A percentile compares a stretch with the other conserved stretches of the same genome.
Conservation (phyloP, 139 green algal species). For the Coelastrella sp. region DNA sequence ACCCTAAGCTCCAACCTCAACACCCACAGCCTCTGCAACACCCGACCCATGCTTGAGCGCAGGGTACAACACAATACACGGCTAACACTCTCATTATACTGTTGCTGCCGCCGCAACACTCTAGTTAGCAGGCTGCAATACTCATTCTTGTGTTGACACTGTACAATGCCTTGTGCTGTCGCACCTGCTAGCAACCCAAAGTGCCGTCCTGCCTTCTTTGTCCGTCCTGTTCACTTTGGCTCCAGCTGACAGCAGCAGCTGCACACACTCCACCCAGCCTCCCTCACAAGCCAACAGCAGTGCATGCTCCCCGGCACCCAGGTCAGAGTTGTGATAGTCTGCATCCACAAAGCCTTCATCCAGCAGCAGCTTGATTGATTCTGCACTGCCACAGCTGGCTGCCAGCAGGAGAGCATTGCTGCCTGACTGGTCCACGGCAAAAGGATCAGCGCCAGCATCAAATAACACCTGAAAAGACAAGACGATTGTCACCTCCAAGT, state of each 20-base stretch:
- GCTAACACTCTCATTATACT: too few species aligned
- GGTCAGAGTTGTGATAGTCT: conserved; percentile 28
- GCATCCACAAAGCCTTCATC: conserved; percentile 29
- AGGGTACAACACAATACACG: too few species aligned
- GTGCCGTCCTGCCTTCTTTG: conserved; percentile 14
- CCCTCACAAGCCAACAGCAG: conserved; percentile 29
- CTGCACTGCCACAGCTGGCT: conserved; percentile 11
- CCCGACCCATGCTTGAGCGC: too few species aligned
- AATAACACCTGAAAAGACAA: conserved; percentile 12
- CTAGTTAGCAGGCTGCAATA: neutral
- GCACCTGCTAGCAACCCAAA: conserved; percentile 38
- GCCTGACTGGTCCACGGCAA: conserved; percentile 9
- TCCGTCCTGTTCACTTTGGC: conserved; percentile 28
- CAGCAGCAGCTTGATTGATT: conserved; percentile 27
- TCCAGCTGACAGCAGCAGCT: conserved; percentile 26
- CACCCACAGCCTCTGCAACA: too few species aligned
- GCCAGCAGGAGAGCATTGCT: conserved; percentile 6
- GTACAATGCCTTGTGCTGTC: neutral
- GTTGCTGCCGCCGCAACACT: neutral
- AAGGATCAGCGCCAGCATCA: conserved; percentile 40
- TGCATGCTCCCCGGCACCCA: conserved; percentile 35
- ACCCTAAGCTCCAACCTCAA: too few species aligned
- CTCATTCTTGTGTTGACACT: neutral
- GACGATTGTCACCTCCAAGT: neutral
- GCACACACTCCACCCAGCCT: neutral